Percentiles rank a stretch among this genome's conserved stretches.
These are phyloP conservation scores for Zymoseptoria tritici DNA, from an alignment of 2,329 filamentous ascomycete species.

Conservation along the genomic window DNA sequence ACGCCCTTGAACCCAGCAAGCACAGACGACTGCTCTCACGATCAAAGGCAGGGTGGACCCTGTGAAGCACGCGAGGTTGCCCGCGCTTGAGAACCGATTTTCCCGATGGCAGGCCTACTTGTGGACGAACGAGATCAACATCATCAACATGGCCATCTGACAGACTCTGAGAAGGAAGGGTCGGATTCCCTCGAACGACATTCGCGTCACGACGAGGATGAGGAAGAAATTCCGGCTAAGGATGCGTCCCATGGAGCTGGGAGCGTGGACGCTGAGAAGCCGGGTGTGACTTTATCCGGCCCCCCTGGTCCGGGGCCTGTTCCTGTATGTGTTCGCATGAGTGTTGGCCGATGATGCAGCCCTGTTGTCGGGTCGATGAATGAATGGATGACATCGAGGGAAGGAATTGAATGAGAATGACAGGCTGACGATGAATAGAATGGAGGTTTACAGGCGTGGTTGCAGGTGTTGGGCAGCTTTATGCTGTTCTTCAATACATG, in stretches of 20 bases:
- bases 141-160: not conserved
- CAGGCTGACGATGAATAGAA: constrained; percentile 16
- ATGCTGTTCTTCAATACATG: constrained; percentile 44
- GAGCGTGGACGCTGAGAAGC: not conserved
- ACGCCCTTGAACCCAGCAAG: not conserved
- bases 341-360: not conserved
- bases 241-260: not conserved
- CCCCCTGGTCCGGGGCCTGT: not conserved
- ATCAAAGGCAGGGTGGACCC: not conserved
- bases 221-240: not conserved
- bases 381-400: not conserved
- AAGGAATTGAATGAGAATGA: not conserved
- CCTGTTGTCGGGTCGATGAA: not conserved
- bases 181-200: not conserved
- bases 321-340: not conserved
- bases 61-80: too few relatives aligned
- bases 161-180: not conserved
- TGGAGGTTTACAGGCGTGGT: constrained; percentile 40
- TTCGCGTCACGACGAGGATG: not conserved
- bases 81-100: too few relatives aligned
- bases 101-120: not conserved
- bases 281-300: not conserved
- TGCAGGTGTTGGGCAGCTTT: constrained; percentile 41
- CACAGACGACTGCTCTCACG: not conserved
- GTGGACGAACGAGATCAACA: not conserved